Evolutionary conservation across 2,329 filamentous ascomycete genomes (phyloP), one percentile per base, ranked within the genome.

Genomic region (Cladophialophora chaetospira): DNA sequence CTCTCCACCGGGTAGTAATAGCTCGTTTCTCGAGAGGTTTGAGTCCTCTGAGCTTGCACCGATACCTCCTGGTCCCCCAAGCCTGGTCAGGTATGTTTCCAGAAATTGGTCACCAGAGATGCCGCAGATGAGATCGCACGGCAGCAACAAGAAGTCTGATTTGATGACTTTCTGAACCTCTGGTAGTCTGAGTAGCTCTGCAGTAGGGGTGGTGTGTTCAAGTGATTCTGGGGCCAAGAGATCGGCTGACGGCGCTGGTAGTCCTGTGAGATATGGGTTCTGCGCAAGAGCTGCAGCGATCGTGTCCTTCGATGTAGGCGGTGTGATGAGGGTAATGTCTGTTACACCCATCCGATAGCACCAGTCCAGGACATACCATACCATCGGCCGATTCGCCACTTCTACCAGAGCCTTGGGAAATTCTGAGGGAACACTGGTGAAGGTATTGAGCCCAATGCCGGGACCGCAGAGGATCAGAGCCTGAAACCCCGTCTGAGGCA

Each of bases 81-180:
- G 84, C 65, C 88, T 85, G 26, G 92, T 84, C 88, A 97, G 92
- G 91, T 94, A 99, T 58, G 92, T 85, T 71, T 97, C 91, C 2
- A 96, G 75, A 19, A 97, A 79, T 61, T 87, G 84, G 66, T 91
- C 88, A 10, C 91, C 92, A 2, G 88, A 87, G 13, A 97, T 77
- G 68, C 96, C 92, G 70, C 91, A 97, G 35, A 99, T 86, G 5
- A 99, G 79, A 71, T 99, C 94, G 72, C 94, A 99, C 0, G 94
- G 93, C 3, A 99, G 78, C 2, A 97, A 84, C 23, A 97, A 77
- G 68, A 99, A 97, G 73, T 99, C 91, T 10, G 86, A 85, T 52
- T 84, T 91, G 66, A 99, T 84, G 5, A 85, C 80, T n/a, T 80
- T 79, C 68, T 88, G 86, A 42, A 97, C 85, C 70, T 96, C 89